Evolutionary conservation across 164 flowering plant species (phyloP).

Genomic region (Cinnamomum chago): DNA sequence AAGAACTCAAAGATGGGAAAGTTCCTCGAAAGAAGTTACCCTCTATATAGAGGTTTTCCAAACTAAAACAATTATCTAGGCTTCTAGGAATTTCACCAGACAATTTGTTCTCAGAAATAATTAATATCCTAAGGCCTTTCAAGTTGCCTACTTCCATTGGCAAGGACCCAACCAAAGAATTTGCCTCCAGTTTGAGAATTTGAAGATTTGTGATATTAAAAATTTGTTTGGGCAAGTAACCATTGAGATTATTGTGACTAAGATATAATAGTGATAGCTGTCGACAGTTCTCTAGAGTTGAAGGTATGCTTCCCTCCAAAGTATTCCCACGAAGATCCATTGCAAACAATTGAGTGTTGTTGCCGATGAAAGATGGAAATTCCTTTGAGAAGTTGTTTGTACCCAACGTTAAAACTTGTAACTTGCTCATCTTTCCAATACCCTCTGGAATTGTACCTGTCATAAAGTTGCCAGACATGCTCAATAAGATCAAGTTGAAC

Average conservation of each 20-base stretch:
- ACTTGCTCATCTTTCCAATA: slow-evolving; percentile 23
- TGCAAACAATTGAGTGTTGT: too few relatives aligned
- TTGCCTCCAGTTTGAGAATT: slow-evolving; percentile 14
- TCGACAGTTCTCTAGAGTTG: too few relatives aligned
- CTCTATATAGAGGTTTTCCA: slow-evolving; percentile 52
- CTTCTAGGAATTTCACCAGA: slow-evolving; percentile 24
- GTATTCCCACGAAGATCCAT: too few relatives aligned
- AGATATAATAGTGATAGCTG: too few relatives aligned
- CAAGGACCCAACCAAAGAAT: slow-evolving; percentile 37
- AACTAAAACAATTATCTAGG: slow-evolving; percentile 31
- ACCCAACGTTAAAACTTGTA: slow-evolving; percentile 4
- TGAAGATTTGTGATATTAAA: background rate
- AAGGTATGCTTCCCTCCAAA: too few relatives aligned
- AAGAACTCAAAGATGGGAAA: slow-evolving; percentile 58
- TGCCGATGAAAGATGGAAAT: too few relatives aligned
- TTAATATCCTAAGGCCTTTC: slow-evolving; percentile 39
- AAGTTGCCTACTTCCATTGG: slow-evolving; percentile 54
- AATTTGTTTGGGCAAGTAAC: too few relatives aligned
- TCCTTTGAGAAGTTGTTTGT: too few relatives aligned
- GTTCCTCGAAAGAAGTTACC: slow-evolving; percentile 62
- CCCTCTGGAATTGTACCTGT: slow-evolving; percentile 17
- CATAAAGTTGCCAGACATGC: slow-evolving; percentile 18
- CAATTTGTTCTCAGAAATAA: slow-evolving; percentile 52
- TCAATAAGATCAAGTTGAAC: slow-evolving; percentile 19
- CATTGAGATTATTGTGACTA: too few relatives aligned